Base-by-base conservation (phyloP, 352 stramenopile genomes). In the Phytophthora chlamydospora region DNA sequence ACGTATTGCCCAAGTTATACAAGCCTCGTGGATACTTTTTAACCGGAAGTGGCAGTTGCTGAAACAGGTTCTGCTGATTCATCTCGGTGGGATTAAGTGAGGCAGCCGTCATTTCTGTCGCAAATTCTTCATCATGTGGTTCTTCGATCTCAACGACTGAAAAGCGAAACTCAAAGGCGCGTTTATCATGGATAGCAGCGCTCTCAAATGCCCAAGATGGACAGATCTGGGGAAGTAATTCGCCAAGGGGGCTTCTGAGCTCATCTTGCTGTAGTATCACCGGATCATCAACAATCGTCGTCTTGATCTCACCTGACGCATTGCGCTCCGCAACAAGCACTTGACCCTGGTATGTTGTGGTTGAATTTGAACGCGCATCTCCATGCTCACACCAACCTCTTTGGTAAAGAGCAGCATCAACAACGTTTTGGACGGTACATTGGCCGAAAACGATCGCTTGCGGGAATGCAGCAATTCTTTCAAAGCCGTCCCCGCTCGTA, bases 1-100 rank as follows among this genome's bases (percentile, higher is more conserved):
- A 93, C 12, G 85, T 91, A 39, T 93, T 93, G 27, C 83, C 85
- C 4, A 93, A 53, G 46, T 91, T 93, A 7, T 52, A 39, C 7
- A 93, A 58, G 19, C 83, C 85, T 19, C 40, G 48, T 10, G 59
- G 51, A 11, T 7, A n/a, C 13, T 34, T 4, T 10, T 10, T 12
- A 11, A 12, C 6, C 14, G n/a, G 24, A 7, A 7, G 27, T 13
- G 6, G 29, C 14, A 24, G 10, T 50, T 24, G 35, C 17, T 51
- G 35, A 4, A 12, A 43, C 27, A n/a, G n/a, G 2, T 3, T 11
- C 4, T 21, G 38, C 34, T 41, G 3, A n/a, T 10, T 42, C 21
- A 11, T 10, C 14, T 46, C 11, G 9, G 3, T 27, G 47, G 9
- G 9, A 31, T 33, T 38, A 11, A 45, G 3, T n/a, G 11, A 0